These are phyloP conservation scores for Penicillium malachiteum DNA, from an alignment of 495 filamentous ascomycete species.

Conservation along the genomic window DNA sequence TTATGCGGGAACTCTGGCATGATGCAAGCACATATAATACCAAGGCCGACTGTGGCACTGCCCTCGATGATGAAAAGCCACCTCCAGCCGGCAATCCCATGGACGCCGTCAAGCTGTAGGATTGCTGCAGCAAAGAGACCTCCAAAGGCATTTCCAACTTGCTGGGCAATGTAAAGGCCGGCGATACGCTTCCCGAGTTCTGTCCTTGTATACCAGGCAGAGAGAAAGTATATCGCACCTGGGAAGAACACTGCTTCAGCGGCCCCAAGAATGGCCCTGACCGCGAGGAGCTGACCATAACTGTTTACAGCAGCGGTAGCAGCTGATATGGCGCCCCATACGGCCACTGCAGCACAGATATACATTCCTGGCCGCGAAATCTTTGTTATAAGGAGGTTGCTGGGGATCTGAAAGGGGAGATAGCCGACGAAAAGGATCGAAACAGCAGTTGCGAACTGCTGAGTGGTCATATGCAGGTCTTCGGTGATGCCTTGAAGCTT, in stretches of 20 bases:
- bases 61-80: conserved; percentile 51
- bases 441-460: conserved; percentile 31
- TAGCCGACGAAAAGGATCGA: conserved; percentile 45
- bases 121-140: conserved; percentile 56
- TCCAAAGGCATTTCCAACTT: conserved; percentile 56
- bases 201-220: conserved; percentile 56
- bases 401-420: conserved; percentile 57
- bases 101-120: conserved; percentile 44
- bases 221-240: conserved; percentile 55
- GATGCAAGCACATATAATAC: conserved; percentile 36
- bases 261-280: conserved; percentile 39
- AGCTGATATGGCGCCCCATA: conserved; percentile 51
- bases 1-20: conserved; percentile 41
- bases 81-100: conserved; percentile 51
- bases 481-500: conserved; percentile 31
- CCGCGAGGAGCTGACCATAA: conserved; percentile 31
- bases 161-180: conserved; percentile 56
- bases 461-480: conserved; percentile 26
- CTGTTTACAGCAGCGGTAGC: conserved; percentile 34
- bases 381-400: conserved; percentile 56
- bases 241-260: conserved; percentile 52
- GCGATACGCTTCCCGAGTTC: conserved; percentile 57
- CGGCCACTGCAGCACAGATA: conserved; percentile 38
- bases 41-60: conserved; percentile 40
- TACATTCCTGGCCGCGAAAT: conserved; percentile 31